Conservation (phyloP, 345 rosid genomes). For the Chamaenerion angustifolium region DNA sequence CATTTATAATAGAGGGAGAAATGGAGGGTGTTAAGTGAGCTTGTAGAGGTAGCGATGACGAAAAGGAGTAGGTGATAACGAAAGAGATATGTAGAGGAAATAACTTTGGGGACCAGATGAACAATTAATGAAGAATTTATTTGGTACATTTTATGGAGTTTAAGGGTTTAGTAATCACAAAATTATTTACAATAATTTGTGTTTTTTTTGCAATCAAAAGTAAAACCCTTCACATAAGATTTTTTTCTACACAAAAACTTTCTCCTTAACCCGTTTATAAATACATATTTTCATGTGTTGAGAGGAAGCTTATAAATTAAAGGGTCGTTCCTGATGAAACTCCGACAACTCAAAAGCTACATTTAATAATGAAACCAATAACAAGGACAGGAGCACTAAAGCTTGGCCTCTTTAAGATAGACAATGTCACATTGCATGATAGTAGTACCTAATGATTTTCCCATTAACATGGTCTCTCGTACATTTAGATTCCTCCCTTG, state of each 20-base stretch:
- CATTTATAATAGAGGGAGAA: conserved; percentile 1
- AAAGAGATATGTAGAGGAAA: conserved; percentile 5
- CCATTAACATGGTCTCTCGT: conserved; percentile 5
- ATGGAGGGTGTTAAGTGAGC: background rate
- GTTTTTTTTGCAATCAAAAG: too few relatives aligned
- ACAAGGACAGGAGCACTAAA: conserved; percentile 3
- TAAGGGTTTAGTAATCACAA: background rate
- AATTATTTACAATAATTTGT: too few relatives aligned
- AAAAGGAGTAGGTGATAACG: conserved; percentile 4
- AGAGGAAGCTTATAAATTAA: too few relatives aligned
- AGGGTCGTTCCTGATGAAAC: too few relatives aligned
- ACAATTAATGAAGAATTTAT: background rate
- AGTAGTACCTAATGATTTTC: background rate
- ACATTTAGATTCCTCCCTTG: background rate
- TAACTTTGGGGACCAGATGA: conserved; percentile 4
- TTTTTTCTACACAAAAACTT: too few relatives aligned
- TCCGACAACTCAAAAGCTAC: background rate
- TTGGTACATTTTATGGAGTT: background rate
- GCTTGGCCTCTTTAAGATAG: conserved; percentile 5
- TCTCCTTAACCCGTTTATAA: background rate
- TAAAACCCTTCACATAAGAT: too few relatives aligned
- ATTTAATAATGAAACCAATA: background rate
- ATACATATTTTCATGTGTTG: too few relatives aligned
- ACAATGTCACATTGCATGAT: background rate
- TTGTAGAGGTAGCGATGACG: conserved; percentile 4